Evolutionary conservation across 345 rosid species (phyloP).

Genomic region (Limnanthes douglasii): DNA sequence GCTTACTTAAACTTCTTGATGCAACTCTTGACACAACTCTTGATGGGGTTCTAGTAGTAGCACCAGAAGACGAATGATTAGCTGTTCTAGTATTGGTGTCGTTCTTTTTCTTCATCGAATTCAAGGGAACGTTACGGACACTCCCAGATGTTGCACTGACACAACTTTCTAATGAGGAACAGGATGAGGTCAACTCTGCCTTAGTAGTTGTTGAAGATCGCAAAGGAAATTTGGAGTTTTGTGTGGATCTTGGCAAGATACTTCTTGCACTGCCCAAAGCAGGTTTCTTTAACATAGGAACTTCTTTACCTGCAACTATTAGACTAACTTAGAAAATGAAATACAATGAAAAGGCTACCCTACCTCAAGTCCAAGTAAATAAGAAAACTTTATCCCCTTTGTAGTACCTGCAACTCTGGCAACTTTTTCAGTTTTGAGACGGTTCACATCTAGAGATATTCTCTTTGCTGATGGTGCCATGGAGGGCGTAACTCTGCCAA

Average conservation of each 20-base stretch:
- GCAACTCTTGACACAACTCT: conserved; percentile 19
- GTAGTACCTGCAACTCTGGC: conserved; percentile 13
- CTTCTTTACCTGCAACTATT: conserved; percentile 33
- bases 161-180: conserved; percentile 55
- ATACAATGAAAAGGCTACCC: conserved; percentile 6
- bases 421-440: conserved; percentile 35
- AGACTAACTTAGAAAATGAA: conserved; percentile 4
- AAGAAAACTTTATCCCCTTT: not conserved
- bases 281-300: conserved; percentile 17
- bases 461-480: conserved; percentile 32
- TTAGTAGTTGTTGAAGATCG: conserved; percentile 30
- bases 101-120: conserved; percentile 18
- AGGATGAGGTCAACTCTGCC: conserved; percentile 36
- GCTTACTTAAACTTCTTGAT: conserved; percentile 20
- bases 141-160: conserved; percentile 36
- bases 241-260: conserved; percentile 26
- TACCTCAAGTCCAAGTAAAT: not conserved
- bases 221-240: conserved; percentile 23
- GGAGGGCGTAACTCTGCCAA: conserved; percentile 14
- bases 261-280: conserved; percentile 18
- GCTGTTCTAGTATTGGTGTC: conserved; percentile 18
- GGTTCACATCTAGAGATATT: conserved; percentile 35
- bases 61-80: conserved; percentile 17
- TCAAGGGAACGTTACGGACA: conserved; percentile 21
- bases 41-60: conserved; percentile 11